Conservation (phyloP, 75 land plant genomes). For the Sequoiadendron giganteum region DNA sequence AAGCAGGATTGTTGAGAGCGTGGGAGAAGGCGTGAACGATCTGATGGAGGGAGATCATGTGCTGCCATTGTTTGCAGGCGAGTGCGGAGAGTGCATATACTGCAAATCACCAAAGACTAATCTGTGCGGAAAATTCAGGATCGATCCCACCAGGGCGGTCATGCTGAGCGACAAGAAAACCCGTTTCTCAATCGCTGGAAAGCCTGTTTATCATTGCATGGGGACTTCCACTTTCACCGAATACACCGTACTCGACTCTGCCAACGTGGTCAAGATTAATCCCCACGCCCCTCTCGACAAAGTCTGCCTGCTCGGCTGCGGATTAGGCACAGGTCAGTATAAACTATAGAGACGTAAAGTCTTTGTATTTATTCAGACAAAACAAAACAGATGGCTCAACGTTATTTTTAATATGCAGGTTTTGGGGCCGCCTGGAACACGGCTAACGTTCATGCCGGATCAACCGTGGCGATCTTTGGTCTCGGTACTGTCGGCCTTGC, state of each 20-base stretch:
- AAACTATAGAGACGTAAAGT: background rate
- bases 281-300: slow-evolving; percentile 36
- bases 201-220: slow-evolving; percentile 18
- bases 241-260: slow-evolving; percentile 43
- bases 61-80: slow-evolving; percentile 41
- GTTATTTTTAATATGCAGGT: slow-evolving; percentile 30
- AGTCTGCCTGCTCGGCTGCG: slow-evolving; percentile 49
- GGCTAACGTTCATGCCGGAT: slow-evolving; percentile 68
- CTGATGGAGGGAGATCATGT: slow-evolving; percentile 38
- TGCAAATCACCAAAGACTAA: slow-evolving; percentile 46
- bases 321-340: slow-evolving; percentile 35
- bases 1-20: slow-evolving; percentile 47
- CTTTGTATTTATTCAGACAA: background rate
- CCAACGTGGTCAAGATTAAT: slow-evolving; percentile 36
- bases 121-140: slow-evolving; percentile 25
- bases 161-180: slow-evolving; percentile 29
- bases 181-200: slow-evolving; percentile 23
- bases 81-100: background rate
- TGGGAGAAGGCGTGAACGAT: slow-evolving; percentile 35
- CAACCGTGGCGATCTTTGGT: slow-evolving; percentile 80
- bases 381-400: background rate
- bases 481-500: slow-evolving; percentile 87
- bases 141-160: slow-evolving; percentile 15
- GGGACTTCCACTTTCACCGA: slow-evolving; percentile 41
- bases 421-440: slow-evolving; percentile 86